phyloP scores from a whole-genome alignment of 805 yeast species.

The Middelhovenomyces tepae region DNA sequence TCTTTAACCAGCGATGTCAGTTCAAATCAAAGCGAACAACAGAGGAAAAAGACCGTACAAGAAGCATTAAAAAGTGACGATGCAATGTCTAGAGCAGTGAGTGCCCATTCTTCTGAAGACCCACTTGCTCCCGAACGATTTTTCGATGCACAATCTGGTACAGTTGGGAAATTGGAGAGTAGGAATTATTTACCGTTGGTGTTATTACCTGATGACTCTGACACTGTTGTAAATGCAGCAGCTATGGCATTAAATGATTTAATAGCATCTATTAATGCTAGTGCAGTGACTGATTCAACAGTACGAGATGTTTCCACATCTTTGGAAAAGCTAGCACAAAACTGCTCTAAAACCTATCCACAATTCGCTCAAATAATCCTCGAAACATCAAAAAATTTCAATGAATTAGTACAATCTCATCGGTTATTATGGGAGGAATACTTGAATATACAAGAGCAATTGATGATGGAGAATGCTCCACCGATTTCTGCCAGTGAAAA shows the following conservation, averaged over 20 bases:
- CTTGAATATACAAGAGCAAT: slow-evolving; percentile 3
- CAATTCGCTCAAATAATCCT: slow-evolving; percentile 12
- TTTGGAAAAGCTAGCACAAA: slow-evolving; percentile 13
- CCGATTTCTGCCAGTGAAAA: too few relatives aligned
- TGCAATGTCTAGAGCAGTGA: slow-evolving; percentile 1
- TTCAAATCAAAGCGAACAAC: not conserved
- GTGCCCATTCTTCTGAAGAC: slow-evolving; percentile 4
- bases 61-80: too few relatives aligned
- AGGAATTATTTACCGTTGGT: slow-evolving; percentile 21
- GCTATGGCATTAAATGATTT: slow-evolving; percentile 22
- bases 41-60: not conserved
- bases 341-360: slow-evolving; percentile 8
- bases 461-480: too few relatives aligned
- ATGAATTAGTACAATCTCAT: slow-evolving; percentile 6
- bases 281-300: slow-evolving; percentile 18
- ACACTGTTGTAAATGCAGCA: slow-evolving; percentile 16
- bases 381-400: slow-evolving; percentile 12
- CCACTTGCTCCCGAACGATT: slow-evolving; percentile 13
- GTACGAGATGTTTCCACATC: slow-evolving; percentile 14
- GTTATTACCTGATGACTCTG: slow-evolving; percentile 19
- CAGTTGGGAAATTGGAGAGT: slow-evolving; percentile 14
- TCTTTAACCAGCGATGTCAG: slow-evolving; percentile 1
- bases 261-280: slow-evolving; percentile 19
- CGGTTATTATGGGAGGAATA: slow-evolving; percentile 3
- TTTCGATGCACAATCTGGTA: slow-evolving; percentile 20